Conservation (phyloP, 1,284 basidiomycete genomes). For the Lignosus rhinocerotis region DNA sequence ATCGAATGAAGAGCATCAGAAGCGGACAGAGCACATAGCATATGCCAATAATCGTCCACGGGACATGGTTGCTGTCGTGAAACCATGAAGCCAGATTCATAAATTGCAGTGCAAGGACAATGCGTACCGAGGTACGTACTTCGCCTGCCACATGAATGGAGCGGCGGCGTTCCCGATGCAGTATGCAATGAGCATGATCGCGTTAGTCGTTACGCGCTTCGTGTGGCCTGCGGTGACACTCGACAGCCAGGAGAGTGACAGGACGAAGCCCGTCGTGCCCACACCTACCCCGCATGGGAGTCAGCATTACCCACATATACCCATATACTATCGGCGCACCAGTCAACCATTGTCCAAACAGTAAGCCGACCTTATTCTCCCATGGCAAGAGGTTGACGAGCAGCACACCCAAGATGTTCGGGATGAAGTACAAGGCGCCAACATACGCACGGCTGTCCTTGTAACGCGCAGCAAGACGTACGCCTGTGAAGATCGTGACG, state of each 20-base stretch:
- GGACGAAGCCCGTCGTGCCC: slow-evolving; percentile 66
- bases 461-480: slow-evolving; percentile 56
- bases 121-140: slow-evolving; percentile 60
- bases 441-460: slow-evolving; percentile 63
- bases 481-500: slow-evolving; percentile 60
- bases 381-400: slow-evolving; percentile 67
- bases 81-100: background rate
- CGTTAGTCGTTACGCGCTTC: slow-evolving; percentile 67
- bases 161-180: slow-evolving; percentile 69
- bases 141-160: slow-evolving; percentile 72
- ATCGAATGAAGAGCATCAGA: slow-evolving; percentile 53
- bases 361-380: slow-evolving; percentile 59
- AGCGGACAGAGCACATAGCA: slow-evolving; percentile 52
- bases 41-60: slow-evolving; percentile 64
- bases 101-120: background rate
- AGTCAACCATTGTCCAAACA: slow-evolving; percentile 62
- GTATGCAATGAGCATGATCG: slow-evolving; percentile 70
- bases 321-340: slow-evolving; percentile 42
- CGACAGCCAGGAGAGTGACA: slow-evolving; percentile 70
- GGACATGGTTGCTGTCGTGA: slow-evolving; percentile 52
- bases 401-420: slow-evolving; percentile 59
- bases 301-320: background rate
- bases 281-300: slow-evolving; percentile 44
- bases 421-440: slow-evolving; percentile 61
- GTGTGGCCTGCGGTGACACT: slow-evolving; percentile 75